A percentile compares a stretch with the other conserved stretches of the same genome.
These are phyloP conservation scores for Chytriomyces sp. DNA, from an alignment of 192 early-diverging fungal genomes.

Conservation along the genomic window DNA sequence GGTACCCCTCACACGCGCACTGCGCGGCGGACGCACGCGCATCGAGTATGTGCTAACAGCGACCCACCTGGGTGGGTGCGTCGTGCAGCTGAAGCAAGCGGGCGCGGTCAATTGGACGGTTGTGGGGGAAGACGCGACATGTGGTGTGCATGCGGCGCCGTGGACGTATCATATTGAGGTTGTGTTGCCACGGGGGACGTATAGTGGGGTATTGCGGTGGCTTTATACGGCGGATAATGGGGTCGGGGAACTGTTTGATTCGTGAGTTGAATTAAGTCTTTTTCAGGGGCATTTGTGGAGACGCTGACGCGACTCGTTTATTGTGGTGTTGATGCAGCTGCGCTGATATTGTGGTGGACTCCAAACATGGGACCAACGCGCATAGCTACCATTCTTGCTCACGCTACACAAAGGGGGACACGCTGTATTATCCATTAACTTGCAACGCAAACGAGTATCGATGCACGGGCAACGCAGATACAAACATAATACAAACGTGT, in stretches of 20 bases:
- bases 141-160: slow-evolving; percentile 2
- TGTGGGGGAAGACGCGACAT: slow-evolving; percentile 1
- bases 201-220: not conserved
- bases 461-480: not conserved
- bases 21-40: not conserved
- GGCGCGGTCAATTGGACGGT: not conserved
- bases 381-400: not conserved
- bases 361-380: not conserved
- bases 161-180: not conserved
- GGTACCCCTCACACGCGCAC: not conserved
- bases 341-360: not conserved
- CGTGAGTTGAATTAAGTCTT: not conserved
- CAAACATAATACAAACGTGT: not conserved
- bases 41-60: slow-evolving; percentile 9
- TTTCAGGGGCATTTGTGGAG: not conserved
- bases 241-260: slow-evolving; percentile 17
- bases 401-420: not conserved
- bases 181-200: not conserved
- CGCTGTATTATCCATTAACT: no score
- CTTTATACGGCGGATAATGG: not conserved
- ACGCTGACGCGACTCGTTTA: not conserved
- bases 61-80: slow-evolving; percentile 2
- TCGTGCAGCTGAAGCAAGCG: not conserved
- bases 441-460: no score
- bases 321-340: not conserved